Base-by-base conservation (phyloP, 176 grass and related monocot genomes). In the Bromus sterilis region DNA sequence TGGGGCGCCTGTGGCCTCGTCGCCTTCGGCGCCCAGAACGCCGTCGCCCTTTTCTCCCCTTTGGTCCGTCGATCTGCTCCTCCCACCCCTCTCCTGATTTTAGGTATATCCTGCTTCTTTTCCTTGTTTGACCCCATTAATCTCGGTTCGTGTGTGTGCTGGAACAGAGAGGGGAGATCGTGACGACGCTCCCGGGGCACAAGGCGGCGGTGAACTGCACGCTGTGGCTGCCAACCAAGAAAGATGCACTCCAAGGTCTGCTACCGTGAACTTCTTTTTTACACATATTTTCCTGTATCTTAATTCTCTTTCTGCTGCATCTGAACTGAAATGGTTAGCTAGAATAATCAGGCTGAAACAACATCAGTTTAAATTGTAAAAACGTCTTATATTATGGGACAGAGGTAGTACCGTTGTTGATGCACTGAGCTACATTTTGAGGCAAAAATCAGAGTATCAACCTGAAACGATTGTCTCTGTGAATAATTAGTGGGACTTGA, bases 21-120 rank as follows among this genome's bases (percentile, higher is more conserved):
- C 59, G 88, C 96, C 76, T 98, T 98, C 66, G 93, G 96, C 59
- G 80, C 93, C 51, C 96, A 98, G 87, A 95, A 98, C 79, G 96
- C 88, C 56, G 96, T 98, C 82, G 89, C 93, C 57, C 83, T 98
- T 67, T 98, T 98, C 77, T 93, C 75, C 59, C 90, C 96, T 63
- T 61, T 49, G 92, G 96, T 98, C 31, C 43, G 42, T 56, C 33
- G 21, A 21, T 44, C 29, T 62, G 13, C 3, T 7, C 29, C 34
- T 48, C 56, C 11, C 18, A 16, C 44, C 4, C 18, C 44, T 4
- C 18, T 37, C 51, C 18, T 9, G 18, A 69, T 74, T n/a, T 20
- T 20, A 10, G 53, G 42, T 4, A 7, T 33, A 7, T 33, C 9
- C 9, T 43, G 29, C 6, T 51, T 51, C 0, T 6, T 5, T 7